A percentile compares a stretch with the other conserved stretches of the same genome.
Conservation (phyloP, 768 basidiomycete species). For the Butyriboletus loyo region DNA sequence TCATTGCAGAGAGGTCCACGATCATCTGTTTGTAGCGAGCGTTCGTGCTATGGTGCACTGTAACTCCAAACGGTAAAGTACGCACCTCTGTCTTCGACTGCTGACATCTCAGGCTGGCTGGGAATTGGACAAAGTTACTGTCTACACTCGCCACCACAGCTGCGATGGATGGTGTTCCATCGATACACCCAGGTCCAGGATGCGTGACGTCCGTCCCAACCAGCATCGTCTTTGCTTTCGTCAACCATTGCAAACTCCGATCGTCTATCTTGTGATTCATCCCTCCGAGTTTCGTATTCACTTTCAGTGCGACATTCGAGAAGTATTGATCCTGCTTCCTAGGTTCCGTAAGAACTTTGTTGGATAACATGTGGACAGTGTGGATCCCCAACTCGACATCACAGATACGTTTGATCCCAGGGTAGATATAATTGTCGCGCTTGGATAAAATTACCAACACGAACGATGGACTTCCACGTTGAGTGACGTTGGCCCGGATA, state of each 20-base stretch:
- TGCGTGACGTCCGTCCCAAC: constrained; percentile 87
- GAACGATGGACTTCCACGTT: constrained; percentile 50
- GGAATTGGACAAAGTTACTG: constrained; percentile 68
- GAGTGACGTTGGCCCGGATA: constrained; percentile 33
- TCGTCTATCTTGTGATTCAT: constrained; percentile 73
- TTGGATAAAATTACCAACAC: constrained; percentile 67
- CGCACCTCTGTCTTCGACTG: constrained; percentile 32
- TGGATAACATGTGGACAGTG: constrained; percentile 68
- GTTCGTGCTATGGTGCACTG: background rate
- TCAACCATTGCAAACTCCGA: constrained; percentile 60
- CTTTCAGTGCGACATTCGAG: constrained; percentile 77
- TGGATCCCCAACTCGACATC: constrained; percentile 70
- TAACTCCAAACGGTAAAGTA: background rate
- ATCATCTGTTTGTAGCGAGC: constrained; percentile 55
- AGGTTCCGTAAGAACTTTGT: constrained; percentile 53
- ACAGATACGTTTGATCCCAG: constrained; percentile 75
- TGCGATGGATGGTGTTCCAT: constrained; percentile 78
- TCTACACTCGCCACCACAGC: constrained; percentile 81
- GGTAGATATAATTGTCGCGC: constrained; percentile 73
- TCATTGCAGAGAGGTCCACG: constrained; percentile 61
- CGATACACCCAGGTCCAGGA: constrained; percentile 61
- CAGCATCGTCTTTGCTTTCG: constrained; percentile 69
- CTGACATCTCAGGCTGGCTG: constrained; percentile 70
- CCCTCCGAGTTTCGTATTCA: constrained; percentile 82
- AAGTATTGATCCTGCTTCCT: constrained; percentile 76